Base-by-base conservation (phyloP, 441 rosid genomes). In the Jatropha podagrica region DNA sequence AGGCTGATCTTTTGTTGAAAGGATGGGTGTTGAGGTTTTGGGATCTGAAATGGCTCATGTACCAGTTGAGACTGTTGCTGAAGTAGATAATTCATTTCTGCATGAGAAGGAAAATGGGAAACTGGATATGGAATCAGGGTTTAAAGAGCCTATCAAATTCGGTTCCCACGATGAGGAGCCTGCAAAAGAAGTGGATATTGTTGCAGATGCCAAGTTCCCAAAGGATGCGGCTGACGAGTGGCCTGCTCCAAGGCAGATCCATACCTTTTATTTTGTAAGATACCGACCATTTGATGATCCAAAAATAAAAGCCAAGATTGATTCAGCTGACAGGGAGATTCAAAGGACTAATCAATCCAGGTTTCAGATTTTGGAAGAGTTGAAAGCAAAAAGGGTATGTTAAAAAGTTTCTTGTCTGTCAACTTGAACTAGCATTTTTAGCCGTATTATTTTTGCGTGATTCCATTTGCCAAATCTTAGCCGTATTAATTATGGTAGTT, bases 291-390 rank as follows among this genome's bases (percentile, higher is more conserved):
- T 75, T 20, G 95, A 92, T 12, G 95, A 96, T 80, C 97, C 97
- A 5, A 88, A 84, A 81, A 84, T 89, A 60, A 92, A 85, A 65
- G 83, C 84, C 41, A 86, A 88, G 83, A 80, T 92, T 15, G 93
- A 87, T 70, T 87, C 80, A 83, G 90, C 90, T 75, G 95, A 89
- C 80, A 80, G 80, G 77, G 96, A 91, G 88, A 84, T 94, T 80
- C 82, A 83, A 20, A 84, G 59, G 66, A 82, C 82, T 79, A 92
- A 80, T 78, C 79, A 71, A 55, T 80, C 87, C 17, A 74, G 90
- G 51, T 77, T 78, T 68, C 86, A 84, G 79, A 77, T 87, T 54
- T 76, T 74, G 41, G 88, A 90, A 0, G 85, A 76, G 44, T 37
- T 92, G 77, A 87, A 82, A 83, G 79, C 83, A 5, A 88, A 83